A percentile compares a stretch with the other conserved stretches of the same genome.
Conservation (phyloP, 257 asterid species). For the Lycium ferocissimum region DNA sequence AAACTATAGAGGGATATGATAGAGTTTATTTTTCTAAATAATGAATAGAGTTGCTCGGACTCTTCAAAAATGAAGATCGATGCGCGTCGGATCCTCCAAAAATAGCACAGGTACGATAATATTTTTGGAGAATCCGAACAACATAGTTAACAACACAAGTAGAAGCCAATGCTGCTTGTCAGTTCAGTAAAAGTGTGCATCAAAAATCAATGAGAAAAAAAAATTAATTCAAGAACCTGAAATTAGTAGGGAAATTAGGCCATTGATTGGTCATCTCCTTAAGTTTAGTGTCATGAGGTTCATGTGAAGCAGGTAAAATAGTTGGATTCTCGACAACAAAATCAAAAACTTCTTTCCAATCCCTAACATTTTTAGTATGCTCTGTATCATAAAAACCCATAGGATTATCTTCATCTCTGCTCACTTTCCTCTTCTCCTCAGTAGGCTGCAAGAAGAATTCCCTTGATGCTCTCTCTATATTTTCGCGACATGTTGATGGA, state of each 20-base stretch:
- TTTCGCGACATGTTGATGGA: constrained; percentile 46
- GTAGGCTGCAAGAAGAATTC: constrained; percentile 54
- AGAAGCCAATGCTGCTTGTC: neutral
- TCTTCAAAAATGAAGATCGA: neutral
- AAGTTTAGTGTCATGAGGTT: constrained; percentile 50
- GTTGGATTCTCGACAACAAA: constrained; percentile 55
- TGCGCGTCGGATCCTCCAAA: neutral
- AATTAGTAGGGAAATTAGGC: constrained; percentile 40
- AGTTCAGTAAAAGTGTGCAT: neutral
- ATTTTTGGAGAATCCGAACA: neutral
- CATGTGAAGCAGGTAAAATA: constrained; percentile 52
- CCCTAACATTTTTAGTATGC: constrained; percentile 71
- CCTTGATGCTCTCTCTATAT: constrained; percentile 53
- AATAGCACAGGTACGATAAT: neutral
- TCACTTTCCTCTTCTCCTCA: constrained; percentile 66
- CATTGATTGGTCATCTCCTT: constrained; percentile 49
- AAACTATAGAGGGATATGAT: neutral
- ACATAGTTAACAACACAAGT: neutral
- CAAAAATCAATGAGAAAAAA: neutral
- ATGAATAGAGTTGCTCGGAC: neutral
- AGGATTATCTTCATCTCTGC: constrained; percentile 48
- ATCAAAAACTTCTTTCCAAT: constrained; percentile 81
- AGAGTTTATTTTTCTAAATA: neutral
- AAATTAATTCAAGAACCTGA: neutral
- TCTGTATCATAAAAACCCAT: constrained; percentile 69